phyloP scores from a whole-genome alignment of 768 basidiomycete species.

The Boletus subcaerulescens region DNA sequence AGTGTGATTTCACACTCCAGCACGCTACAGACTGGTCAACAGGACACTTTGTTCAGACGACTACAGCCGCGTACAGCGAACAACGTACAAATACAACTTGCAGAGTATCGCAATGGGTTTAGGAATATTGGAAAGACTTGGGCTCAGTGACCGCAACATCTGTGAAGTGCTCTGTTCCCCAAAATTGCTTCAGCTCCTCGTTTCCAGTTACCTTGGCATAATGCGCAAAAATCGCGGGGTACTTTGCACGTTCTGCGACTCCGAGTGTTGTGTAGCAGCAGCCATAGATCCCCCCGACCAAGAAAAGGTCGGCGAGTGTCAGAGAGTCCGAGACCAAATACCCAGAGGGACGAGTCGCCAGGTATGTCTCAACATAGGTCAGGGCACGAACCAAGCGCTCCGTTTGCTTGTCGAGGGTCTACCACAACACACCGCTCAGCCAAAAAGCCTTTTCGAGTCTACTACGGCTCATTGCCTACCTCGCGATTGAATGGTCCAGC shows the following conservation, averaged over 20 bases:
- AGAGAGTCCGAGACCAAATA: slow-evolving; percentile 13
- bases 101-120: neutral
- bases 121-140: no score
- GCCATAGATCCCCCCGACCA: neutral
- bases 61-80: no score
- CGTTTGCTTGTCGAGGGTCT: neutral
- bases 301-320: slow-evolving; percentile 16
- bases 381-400: slow-evolving; percentile 6
- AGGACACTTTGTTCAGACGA: no score
- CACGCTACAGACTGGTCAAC: no score
- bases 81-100: no score
- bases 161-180: slow-evolving; percentile 5
- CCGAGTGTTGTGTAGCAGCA: slow-evolving; percentile 1
- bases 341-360: slow-evolving; percentile 6
- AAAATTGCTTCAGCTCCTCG: slow-evolving; percentile 9
- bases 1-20: no score
- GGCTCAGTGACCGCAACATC: neutral
- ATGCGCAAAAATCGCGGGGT: slow-evolving; percentile 7
- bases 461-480: neutral
- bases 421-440: no score
- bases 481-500: slow-evolving; percentile 5
- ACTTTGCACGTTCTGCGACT: slow-evolving; percentile 11
- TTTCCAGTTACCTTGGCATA: slow-evolving; percentile 16
- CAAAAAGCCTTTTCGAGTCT: no score
- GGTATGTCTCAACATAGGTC: slow-evolving; percentile 10